Percentiles rank a stretch among this genome's conserved stretches.
Conservation (phyloP, 768 basidiomycete genomes). For the Pulveroboletus ravenelii region DNA sequence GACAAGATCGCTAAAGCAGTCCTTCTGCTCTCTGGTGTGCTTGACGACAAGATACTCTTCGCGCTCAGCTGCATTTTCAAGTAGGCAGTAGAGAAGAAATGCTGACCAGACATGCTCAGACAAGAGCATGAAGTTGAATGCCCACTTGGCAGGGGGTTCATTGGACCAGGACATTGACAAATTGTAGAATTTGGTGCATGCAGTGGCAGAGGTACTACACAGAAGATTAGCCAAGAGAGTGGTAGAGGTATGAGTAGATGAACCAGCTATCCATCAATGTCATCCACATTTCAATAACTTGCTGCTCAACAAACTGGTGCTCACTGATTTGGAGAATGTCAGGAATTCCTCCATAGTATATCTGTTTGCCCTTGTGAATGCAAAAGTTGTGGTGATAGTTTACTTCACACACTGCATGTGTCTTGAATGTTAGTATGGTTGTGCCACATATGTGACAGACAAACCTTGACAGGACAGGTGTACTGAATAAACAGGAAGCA, state of each 20-base stretch:
- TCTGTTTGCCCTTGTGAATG: background rate
- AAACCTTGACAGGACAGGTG: background rate
- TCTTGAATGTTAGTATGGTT: too few relatives aligned
- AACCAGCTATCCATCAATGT: too few relatives aligned
- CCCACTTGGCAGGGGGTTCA: background rate
- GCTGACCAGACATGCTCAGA: background rate
- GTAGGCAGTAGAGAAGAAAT: background rate
- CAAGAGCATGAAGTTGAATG: background rate
- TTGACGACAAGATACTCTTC: background rate
- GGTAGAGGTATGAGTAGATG: background rate
- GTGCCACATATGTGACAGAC: background rate
- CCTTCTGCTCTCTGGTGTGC: background rate
- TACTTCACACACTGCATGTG: background rate
- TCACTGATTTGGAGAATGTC: background rate
- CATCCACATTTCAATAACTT: too few relatives aligned
- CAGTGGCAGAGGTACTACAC: background rate
- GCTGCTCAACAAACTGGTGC: background rate
- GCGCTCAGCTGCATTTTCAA: background rate
- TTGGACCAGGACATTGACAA: background rate
- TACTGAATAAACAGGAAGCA: too few relatives aligned
- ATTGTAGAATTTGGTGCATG: background rate
- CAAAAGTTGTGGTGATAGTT: slow-evolving; percentile 6
- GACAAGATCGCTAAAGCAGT: background rate
- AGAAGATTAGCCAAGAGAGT: too few relatives aligned
- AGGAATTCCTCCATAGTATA: background rate